Percentiles rank a stretch among this genome's conserved stretches.
Conservation (phyloP, 116 monocot species). For the Phalaenopsis hybrid region DNA sequence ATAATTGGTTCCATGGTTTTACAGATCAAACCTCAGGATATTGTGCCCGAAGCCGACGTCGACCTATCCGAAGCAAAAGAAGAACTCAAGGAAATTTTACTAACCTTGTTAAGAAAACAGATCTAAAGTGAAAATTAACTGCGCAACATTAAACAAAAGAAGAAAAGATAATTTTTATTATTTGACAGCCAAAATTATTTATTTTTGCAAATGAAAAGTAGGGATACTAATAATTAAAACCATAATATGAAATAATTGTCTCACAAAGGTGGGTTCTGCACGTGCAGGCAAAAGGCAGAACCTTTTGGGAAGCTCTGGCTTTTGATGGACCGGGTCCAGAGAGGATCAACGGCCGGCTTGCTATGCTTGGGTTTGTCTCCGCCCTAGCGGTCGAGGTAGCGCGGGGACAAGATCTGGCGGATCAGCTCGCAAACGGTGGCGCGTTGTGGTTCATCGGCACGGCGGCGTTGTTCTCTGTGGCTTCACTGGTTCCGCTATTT, state of each 20-base stretch:
- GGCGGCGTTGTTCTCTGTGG: conserved; percentile 36
- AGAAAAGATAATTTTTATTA: too few species aligned
- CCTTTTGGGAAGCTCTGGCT: conserved; percentile 49
- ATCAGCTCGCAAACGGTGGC: conserved; percentile 52
- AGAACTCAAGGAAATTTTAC: background rate
- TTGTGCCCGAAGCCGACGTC: background rate
- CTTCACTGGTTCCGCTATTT: conserved; percentile 62
- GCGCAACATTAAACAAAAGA: too few species aligned
- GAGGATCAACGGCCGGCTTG: conserved; percentile 74
- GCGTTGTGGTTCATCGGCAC: conserved; percentile 48
- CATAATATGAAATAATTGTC: too few species aligned
- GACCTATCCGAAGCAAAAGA: too few species aligned
- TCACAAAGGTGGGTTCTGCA: background rate
- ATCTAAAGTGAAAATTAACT: too few species aligned
- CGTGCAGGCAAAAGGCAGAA: conserved; percentile 21
- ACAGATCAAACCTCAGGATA: background rate
- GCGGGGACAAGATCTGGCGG: conserved; percentile 34
- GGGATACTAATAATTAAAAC: too few species aligned
- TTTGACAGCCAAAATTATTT: too few species aligned
- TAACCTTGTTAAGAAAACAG: background rate
- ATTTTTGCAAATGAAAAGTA: too few species aligned
- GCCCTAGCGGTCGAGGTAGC: conserved; percentile 53
- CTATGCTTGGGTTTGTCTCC: conserved; percentile 69
- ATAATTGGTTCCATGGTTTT: too few species aligned
- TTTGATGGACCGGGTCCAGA: conserved; percentile 77